These are phyloP conservation scores for Fraxinus baroniana DNA, from an alignment of 305 asterid species.

Conservation along the genomic window DNA sequence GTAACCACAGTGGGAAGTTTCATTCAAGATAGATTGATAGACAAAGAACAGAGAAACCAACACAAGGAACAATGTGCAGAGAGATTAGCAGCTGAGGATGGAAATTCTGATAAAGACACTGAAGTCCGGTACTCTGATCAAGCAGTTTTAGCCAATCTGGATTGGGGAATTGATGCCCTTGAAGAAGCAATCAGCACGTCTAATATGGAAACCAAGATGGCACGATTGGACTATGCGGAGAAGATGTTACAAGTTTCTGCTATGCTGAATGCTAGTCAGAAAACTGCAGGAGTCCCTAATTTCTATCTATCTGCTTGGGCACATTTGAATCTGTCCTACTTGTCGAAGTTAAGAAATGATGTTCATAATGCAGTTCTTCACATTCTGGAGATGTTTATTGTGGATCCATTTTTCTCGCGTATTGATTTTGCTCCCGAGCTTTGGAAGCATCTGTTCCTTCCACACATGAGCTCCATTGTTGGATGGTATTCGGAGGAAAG, in stretches of 20 bases:
- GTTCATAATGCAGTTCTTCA: constrained; percentile 47
- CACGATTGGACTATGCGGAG: constrained; percentile 69
- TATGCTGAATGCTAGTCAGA: constrained; percentile 52
- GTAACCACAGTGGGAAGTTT: constrained; percentile 51
- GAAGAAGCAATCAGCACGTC: constrained; percentile 79
- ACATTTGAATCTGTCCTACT: constrained; percentile 59
- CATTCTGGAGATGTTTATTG: constrained; percentile 61
- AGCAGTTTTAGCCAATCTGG: constrained; percentile 78
- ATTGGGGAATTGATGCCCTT: constrained; percentile 89
- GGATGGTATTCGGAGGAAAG: constrained; percentile 84
- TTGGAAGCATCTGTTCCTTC: constrained; percentile 68
- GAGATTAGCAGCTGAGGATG: constrained; percentile 75
- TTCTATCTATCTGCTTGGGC: constrained; percentile 90
- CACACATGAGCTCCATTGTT: constrained; percentile 71
- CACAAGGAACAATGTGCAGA: constrained; percentile 84
- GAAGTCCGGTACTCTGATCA: constrained; percentile 79
- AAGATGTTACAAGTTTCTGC: constrained; percentile 88
- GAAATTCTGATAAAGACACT: constrained; percentile 30
- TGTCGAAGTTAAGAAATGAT: constrained; percentile 55
- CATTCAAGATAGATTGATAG: constrained; percentile 56
- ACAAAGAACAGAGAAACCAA: constrained; percentile 47
- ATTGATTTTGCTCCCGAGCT: constrained; percentile 84
- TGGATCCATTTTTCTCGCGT: constrained; percentile 78
- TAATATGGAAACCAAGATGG: constrained; percentile 69
- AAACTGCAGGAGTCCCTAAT: constrained; percentile 83